Percentiles rank a stretch among this genome's conserved stretches.
These are phyloP conservation scores for Solanum sitiens DNA, from an alignment of 257 asterid genomes.

Conservation along the genomic window DNA sequence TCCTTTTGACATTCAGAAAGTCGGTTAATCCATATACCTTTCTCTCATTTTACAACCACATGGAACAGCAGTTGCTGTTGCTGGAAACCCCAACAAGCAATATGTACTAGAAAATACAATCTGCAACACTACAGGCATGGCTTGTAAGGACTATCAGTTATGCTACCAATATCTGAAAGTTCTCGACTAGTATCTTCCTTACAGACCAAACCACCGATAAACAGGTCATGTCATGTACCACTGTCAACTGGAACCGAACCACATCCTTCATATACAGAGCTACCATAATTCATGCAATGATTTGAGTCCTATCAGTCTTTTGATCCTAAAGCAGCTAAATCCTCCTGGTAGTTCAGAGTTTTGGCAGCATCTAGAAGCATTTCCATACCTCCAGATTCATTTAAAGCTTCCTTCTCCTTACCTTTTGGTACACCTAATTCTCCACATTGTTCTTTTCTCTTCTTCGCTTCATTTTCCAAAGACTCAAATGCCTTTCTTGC, in stretches of 20 bases:
- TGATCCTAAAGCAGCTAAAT: conserved; percentile 21
- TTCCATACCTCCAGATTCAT: conserved; percentile 70
- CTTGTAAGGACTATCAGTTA: background rate
- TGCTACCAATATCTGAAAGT: conserved; percentile 4
- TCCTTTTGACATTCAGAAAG: background rate
- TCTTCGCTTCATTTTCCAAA: conserved; percentile 14
- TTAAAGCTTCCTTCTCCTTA: conserved; percentile 17
- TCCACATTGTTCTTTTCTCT: conserved; percentile 24
- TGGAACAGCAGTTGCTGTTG: background rate
- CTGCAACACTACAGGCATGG: background rate
- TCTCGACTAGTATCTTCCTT: background rate
- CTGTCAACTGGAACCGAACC: background rate
- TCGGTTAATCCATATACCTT: background rate
- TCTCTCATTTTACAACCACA: conserved; percentile 2
- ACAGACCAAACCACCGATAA: background rate
- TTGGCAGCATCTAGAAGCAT: conserved; percentile 80
- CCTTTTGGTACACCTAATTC: background rate
- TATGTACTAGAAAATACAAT: conserved; percentile 2
- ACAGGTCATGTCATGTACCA: background rate
- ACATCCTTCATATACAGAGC: background rate
- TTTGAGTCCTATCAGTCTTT: conserved; percentile 4
- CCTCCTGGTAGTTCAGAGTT: conserved; percentile 61
- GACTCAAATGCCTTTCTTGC: conserved; percentile 38
- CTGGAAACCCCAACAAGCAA: background rate
- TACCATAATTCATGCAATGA: background rate